Evolutionary conservation across 768 basidiomycete species (phyloP), one percentile per base, ranked within the genome.

Genomic region (Pulveroboletus sp.): DNA sequence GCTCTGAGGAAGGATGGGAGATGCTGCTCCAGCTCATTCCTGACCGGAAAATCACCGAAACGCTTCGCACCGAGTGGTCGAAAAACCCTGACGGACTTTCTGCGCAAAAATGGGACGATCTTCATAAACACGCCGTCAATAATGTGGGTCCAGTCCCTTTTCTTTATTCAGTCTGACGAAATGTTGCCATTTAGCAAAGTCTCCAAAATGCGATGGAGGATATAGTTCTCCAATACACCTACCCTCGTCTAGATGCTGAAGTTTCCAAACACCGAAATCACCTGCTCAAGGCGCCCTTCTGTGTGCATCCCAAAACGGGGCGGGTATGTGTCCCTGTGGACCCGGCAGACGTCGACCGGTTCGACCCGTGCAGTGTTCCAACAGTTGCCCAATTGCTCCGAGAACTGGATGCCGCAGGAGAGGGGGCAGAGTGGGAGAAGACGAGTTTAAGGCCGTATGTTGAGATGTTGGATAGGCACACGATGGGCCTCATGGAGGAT

Each of bases 251-350:
- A 45, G 97, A 99, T 67, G 89, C 90, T 13, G 97, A 99, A 67
- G 97, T 99, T 24, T 94, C 94, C 3, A 95, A 98, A 62, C 91
- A 94, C 63, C 80, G 94, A 42, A 98, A 99, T 71, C 97, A 99
- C 74, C 77, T 99, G 72, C 80, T 99, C 45, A 99, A 99, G 70
- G 87, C 92, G 19, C 97, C 97, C 0, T 99, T 99, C 69, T 97
- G 94, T 64, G 75, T 98, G 0, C 97, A 99, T 68, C 97, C 97
- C 0, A 90, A 90, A 55, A 99, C 97, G 2, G 97, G 95, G 2
- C 82, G 93, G 25, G 82, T 99, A 9, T 99, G 95, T 64, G 90
- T 99, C 3, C 97, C 95, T 1, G 75, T 98, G 16, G 87, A 95
- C 61, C 87, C 93, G 4, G 69, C 69, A 29, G 65, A 69, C 27